Base-by-base conservation (phyloP, 2,329 filamentous ascomycete species). In the Septoria petroselini region DNA sequence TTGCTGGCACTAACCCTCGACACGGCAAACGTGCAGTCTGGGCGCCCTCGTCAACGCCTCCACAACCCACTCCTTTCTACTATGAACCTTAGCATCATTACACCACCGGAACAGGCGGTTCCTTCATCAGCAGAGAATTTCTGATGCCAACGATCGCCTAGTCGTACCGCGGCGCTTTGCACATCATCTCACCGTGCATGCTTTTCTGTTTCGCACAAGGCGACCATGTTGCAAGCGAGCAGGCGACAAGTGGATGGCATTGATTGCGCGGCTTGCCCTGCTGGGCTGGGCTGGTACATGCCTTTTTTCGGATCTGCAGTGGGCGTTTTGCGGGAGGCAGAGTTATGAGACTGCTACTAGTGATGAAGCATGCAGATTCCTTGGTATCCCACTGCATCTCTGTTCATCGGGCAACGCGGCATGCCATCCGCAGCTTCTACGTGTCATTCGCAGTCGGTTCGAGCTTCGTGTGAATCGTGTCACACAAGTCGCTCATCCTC, bases 291-390 rank as follows among this genome's bases (percentile, higher is more conserved):
- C 35, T 25, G 38, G 15, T 31, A 23, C 43, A 47, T 47, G 43
- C 39, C 43, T 46, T 47, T 30, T 47, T n/a, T n/a, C n/a, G 34
- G 41, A 40, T 47, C 43, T 47, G 38, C 43, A 47, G n/a, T 38
- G 33, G 42, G 42, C 33, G 42, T 23, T 39, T 15, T 19, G 19
- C 34, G 35, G 34, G 34, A 39, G 35, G 38, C 17, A 23, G 43
- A 35, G 34, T 40, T 17, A 34, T 47, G 43, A 40, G 43, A 47
- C 34, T 47, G n/a, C n/a, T n/a, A n/a, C n/a, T n/a, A n/a, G n/a
- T n/a, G 15, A 34, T 34, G 19, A 25, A 39, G 25, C 35, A 39
- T 39, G 41, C 42, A 27, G 14, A n/a, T 39, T 23, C 33, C 34
- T 21, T 30, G 34, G 41, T 34, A 34, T 47, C 9, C 19, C 41